These are phyloP conservation scores for Rubus parviflorus DNA, from an alignment of 306 rosid genomes.

Conservation along the genomic window DNA sequence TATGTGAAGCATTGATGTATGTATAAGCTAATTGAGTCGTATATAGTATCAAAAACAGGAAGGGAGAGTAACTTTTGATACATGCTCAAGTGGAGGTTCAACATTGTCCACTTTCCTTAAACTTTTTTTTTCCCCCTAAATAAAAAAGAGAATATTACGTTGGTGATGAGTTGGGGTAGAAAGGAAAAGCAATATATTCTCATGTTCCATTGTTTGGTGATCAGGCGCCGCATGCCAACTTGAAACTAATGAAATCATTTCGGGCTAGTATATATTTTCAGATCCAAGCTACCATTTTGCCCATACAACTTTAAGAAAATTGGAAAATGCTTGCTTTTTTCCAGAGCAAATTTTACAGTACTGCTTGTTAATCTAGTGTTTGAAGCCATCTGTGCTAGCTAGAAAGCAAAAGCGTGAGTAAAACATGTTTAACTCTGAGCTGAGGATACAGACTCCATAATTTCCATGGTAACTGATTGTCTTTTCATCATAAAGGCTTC, in stretches of 20 bases:
- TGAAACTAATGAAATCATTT: not conserved
- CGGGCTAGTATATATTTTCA: not conserved
- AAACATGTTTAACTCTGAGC: not conserved
- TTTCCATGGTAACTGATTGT: constrained; percentile 9
- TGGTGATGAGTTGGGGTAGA: not conserved
- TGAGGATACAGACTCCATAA: not conserved
- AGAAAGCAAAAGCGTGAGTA: not conserved
- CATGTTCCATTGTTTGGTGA: not conserved
- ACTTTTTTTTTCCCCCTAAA: not conserved
- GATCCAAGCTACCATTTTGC: too few species aligned
- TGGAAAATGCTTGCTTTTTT: too few species aligned
- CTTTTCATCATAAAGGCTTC: constrained; percentile 22
- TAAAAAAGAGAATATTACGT: not conserved
- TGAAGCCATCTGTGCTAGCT: too few species aligned
- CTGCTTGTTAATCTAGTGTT: not conserved
- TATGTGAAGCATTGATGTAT: not conserved
- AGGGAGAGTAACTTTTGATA: too few species aligned
- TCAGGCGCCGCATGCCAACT: not conserved
- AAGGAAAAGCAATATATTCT: not conserved
- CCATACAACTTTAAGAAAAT: too few species aligned
- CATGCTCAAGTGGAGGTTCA: not conserved
- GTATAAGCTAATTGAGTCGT: not conserved
- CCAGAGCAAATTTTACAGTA: not conserved
- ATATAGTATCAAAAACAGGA: too few species aligned
- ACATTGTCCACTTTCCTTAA: not conserved